Evolutionary conservation across 768 basidiomycete genomes (phyloP).

Genomic region (Rhodotorula taiwanensis): DNA sequence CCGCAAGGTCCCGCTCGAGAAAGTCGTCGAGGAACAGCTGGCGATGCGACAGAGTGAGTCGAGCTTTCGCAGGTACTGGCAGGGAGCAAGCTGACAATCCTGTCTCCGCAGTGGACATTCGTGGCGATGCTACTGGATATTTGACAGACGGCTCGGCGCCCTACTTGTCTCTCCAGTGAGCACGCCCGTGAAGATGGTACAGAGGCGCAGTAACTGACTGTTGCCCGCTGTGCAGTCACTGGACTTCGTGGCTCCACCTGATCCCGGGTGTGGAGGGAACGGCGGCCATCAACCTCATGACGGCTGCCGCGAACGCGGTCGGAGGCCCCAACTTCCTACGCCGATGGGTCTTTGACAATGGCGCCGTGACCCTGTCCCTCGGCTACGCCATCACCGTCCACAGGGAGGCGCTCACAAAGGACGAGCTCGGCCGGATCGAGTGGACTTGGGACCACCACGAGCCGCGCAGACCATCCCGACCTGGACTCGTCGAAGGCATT

Average conservation of each 20-base stretch:
- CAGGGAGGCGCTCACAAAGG: constrained; percentile 2
- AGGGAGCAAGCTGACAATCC: no score
- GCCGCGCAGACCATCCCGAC: neutral
- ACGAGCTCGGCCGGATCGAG: constrained; percentile 15
- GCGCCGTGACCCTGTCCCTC: constrained; percentile 5
- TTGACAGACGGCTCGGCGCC: constrained; percentile 11
- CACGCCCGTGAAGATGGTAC: no score
- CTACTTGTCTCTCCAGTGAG: constrained; percentile 26
- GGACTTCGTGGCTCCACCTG: constrained; percentile 31
- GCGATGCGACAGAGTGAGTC: constrained; percentile 19
- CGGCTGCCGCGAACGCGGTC: constrained; percentile 8
- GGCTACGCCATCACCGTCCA: constrained; percentile 30
- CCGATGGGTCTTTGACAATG: constrained; percentile 32
- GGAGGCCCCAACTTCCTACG: constrained; percentile 33
- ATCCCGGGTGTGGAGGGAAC: constrained; percentile 11
- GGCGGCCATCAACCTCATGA: constrained; percentile 16
- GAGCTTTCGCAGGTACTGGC: no score
- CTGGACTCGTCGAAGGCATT: neutral
- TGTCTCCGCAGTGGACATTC: constrained; percentile 22
- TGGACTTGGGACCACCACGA: constrained; percentile 22
- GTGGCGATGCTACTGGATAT: constrained; percentile 28
- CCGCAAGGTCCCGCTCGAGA: constrained; percentile 5
- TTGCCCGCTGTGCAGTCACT: constrained; percentile 15
- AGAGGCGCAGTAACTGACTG: neutral
- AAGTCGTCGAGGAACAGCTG: constrained; percentile 19